A percentile compares a stretch with the other conserved stretches of the same genome.
Evolutionary conservation across 768 basidiomycete genomes (phyloP).

Genomic region (Serpula lacrymans): DNA sequence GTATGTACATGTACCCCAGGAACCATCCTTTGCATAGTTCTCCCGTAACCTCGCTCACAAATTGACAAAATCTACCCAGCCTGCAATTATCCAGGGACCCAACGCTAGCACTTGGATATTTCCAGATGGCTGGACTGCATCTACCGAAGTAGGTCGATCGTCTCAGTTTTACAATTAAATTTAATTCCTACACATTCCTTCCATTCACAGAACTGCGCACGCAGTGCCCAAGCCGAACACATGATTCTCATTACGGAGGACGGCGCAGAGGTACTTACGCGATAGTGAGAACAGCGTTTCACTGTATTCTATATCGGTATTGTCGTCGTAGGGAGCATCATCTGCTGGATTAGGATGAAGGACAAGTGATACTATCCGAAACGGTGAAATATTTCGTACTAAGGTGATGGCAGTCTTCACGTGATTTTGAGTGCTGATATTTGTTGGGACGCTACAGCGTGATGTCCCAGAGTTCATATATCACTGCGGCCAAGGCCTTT

Average conservation of each 20-base stretch:
- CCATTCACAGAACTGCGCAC: slow-evolving; percentile 61
- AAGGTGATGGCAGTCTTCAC: no score
- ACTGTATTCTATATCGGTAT: not conserved
- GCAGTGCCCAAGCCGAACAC: slow-evolving; percentile 85
- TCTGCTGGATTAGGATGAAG: not conserved
- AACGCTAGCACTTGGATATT: slow-evolving; percentile 72
- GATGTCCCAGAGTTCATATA: no score
- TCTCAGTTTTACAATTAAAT: not conserved
- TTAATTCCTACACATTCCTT: slow-evolving; percentile 1
- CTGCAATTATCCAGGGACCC: slow-evolving; percentile 72
- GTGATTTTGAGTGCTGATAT: no score
- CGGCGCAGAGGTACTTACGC: slow-evolving; percentile 78
- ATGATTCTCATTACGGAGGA: slow-evolving; percentile 79
- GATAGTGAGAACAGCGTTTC: slow-evolving; percentile 13
- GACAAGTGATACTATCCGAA: not conserved
- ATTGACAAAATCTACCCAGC: slow-evolving; percentile 37
- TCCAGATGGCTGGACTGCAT: slow-evolving; percentile 93
- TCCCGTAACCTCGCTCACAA: not conserved
- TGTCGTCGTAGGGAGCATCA: not conserved
- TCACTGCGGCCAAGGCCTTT: no score
- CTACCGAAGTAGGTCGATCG: slow-evolving; percentile 60
- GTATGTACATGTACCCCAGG: no score
- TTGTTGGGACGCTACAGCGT: no score
- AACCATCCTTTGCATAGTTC: not conserved
- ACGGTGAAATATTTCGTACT: not conserved